These are phyloP conservation scores for Suillus subalutaceus DNA, from an alignment of 768 basidiomycete species.

Conservation along the genomic window DNA sequence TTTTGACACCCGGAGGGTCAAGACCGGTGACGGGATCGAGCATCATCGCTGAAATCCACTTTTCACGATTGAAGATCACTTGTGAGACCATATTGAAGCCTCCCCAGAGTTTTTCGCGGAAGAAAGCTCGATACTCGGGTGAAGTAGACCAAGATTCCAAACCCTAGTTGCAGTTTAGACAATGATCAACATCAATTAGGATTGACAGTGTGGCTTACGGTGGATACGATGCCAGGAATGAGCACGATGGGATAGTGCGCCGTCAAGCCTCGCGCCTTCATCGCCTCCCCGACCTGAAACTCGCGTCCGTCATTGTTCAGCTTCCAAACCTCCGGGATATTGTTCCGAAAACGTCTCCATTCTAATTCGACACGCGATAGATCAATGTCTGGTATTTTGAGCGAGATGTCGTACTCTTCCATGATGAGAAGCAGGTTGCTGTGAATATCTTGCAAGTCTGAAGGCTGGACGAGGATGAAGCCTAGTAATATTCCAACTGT, in stretches of 20 bases:
- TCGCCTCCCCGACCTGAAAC: slow-evolving; percentile 73
- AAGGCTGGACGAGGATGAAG: slow-evolving; percentile 65
- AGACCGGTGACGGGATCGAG: slow-evolving; percentile 91
- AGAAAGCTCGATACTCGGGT: slow-evolving; percentile 83
- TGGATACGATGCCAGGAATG: slow-evolving; percentile 90
- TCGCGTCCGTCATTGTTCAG: slow-evolving; percentile 80
- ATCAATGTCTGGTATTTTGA: slow-evolving; percentile 67
- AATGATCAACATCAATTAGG: not conserved
- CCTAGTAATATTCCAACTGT: slow-evolving; percentile 69
- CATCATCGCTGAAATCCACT: slow-evolving; percentile 89
- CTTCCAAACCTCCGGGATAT: slow-evolving; percentile 82
- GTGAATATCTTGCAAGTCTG: slow-evolving; percentile 70
- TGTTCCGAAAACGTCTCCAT: slow-evolving; percentile 67
- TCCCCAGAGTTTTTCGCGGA: slow-evolving; percentile 87
- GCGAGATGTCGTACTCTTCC: slow-evolving; percentile 68
- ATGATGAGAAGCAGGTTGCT: slow-evolving; percentile 66
- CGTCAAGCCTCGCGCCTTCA: slow-evolving; percentile 62
- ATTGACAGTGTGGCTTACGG: slow-evolving; percentile 47
- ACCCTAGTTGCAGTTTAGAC: slow-evolving; percentile 44
- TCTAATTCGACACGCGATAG: slow-evolving; percentile 70
- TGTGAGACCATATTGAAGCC: slow-evolving; percentile 85
- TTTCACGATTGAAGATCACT: slow-evolving; percentile 80
- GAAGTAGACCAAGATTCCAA: slow-evolving; percentile 94
- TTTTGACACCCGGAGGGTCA: slow-evolving; percentile 82
- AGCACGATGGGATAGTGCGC: slow-evolving; percentile 82